A percentile compares a stretch with the other conserved stretches of the same genome.
phyloP scores from a whole-genome alignment of 768 basidiomycete genomes.

The Mycena filopes region DNA sequence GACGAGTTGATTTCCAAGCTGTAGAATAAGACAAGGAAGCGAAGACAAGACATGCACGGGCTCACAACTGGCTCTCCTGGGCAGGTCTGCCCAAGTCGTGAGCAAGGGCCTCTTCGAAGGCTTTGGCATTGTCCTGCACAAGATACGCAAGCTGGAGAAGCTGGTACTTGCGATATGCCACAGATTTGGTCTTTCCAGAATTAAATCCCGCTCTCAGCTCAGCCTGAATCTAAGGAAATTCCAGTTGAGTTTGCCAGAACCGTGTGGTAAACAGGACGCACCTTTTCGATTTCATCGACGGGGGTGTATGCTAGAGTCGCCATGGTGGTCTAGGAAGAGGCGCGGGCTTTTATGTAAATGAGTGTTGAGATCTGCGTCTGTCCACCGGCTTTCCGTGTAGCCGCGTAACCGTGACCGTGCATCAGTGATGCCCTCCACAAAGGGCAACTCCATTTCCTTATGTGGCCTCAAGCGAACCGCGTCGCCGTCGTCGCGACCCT shows the following conservation, averaged over 20 bases:
- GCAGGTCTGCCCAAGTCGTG: slow-evolving; percentile 72
- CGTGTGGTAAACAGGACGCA: not conserved
- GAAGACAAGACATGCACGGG: slow-evolving; percentile 12
- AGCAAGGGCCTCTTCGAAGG: slow-evolving; percentile 66
- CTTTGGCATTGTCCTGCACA: slow-evolving; percentile 75
- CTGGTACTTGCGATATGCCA: slow-evolving; percentile 79
- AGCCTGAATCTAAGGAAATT: slow-evolving; percentile 59
- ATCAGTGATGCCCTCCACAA: too few relatives aligned
- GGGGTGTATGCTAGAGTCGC: slow-evolving; percentile 11
- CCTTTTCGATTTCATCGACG: slow-evolving; percentile 21
- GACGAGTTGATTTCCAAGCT: slow-evolving; percentile 72
- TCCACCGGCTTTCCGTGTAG: too few relatives aligned
- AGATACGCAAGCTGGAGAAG: slow-evolving; percentile 80
- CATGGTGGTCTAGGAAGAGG: not conserved
- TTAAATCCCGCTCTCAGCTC: slow-evolving; percentile 67
- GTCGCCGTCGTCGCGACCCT: too few relatives aligned
- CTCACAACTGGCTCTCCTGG: slow-evolving; percentile 65
- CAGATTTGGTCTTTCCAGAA: slow-evolving; percentile 71
- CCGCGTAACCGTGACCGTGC: too few relatives aligned
- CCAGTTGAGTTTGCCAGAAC: not conserved
- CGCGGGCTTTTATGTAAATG: too few relatives aligned
- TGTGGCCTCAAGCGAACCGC: too few relatives aligned
- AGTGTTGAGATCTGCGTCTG: too few relatives aligned
- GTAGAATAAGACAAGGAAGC: not conserved
- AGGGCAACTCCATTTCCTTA: too few relatives aligned